Conservation (phyloP, 805 yeast species). For the Suhomyces kilbournensis region DNA sequence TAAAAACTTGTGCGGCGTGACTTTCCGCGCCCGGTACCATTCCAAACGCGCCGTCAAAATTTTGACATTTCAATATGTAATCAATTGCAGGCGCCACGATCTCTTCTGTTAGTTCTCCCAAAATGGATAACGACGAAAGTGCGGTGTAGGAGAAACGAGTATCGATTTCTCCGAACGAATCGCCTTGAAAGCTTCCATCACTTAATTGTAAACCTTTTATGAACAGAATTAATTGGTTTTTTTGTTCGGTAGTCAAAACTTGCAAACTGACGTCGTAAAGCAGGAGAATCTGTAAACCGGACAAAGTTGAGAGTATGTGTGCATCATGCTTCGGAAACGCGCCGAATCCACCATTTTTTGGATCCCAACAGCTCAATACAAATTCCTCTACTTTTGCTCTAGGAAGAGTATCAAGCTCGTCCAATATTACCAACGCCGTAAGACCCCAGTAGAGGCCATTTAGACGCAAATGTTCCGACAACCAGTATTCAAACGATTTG, state of each 20-base stretch:
- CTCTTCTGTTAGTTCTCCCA: slow-evolving; percentile 58
- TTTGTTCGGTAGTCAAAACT: slow-evolving; percentile 25
- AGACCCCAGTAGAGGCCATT: slow-evolving; percentile 97
- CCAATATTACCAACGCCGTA: slow-evolving; percentile 65
- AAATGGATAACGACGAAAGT: slow-evolving; percentile 64
- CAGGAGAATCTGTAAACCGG: slow-evolving; percentile 78
- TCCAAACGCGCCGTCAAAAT: slow-evolving; percentile 97
- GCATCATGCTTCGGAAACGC: slow-evolving; percentile 89
- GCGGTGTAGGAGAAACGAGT: slow-evolving; percentile 88
- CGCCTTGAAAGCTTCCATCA: slow-evolving; percentile 86
- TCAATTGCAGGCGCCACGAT: slow-evolving; percentile 59
- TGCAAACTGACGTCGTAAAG: slow-evolving; percentile 58
- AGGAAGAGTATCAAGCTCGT: slow-evolving; percentile 51
- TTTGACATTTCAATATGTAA: slow-evolving; percentile 68
- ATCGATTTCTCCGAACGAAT: slow-evolving; percentile 87
- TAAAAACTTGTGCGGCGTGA: slow-evolving; percentile 89
- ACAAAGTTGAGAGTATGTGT: slow-evolving; percentile 78
- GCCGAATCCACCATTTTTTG: slow-evolving; percentile 74
- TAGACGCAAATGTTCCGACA: slow-evolving; percentile 83
- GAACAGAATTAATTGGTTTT: slow-evolving; percentile 34
- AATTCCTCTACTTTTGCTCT: slow-evolving; percentile 62
- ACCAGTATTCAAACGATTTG: slow-evolving; percentile 74
- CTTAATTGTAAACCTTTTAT: slow-evolving; percentile 44
- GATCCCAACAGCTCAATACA: slow-evolving; percentile 64
- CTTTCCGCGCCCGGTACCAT: slow-evolving; percentile 91